A percentile compares a stretch with the other conserved stretches of the same genome.
These are phyloP conservation scores for Didymella pomorum DNA, from an alignment of 2,329 filamentous ascomycete species.

Conservation along the genomic window DNA sequence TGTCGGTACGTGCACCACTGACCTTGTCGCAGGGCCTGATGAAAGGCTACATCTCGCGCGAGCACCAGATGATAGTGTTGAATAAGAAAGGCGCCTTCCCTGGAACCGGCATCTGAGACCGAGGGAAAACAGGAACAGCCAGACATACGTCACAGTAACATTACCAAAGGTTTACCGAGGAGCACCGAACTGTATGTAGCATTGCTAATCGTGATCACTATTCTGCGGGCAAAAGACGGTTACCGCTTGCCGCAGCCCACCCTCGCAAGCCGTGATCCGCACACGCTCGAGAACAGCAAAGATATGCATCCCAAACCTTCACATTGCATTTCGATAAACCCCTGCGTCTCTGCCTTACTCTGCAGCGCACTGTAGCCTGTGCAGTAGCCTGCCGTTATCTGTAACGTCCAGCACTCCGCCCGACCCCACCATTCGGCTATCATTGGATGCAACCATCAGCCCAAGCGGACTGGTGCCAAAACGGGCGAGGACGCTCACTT, in stretches of 20 bases:
- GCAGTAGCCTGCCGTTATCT: conserved; percentile 11
- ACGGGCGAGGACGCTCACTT: conserved; percentile 2
- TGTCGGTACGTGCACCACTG: conserved; percentile 18
- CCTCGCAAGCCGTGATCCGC: neutral
- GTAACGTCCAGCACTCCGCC: conserved; percentile 5
- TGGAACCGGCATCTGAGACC: conserved; percentile 72
- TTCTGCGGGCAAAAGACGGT: neutral
- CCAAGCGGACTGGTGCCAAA: neutral
- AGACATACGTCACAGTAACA: conserved; percentile 1
- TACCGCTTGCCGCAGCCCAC: neutral
- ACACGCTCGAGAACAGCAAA: conserved; percentile 2
- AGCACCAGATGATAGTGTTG: conserved; percentile 87
- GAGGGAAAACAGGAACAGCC: neutral
- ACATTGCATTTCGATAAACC: conserved; percentile 16
- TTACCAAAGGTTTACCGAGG: neutral
- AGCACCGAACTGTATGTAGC: neutral
- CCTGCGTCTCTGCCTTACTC: conserved; percentile 16
- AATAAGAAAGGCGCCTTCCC: conserved; percentile 95
- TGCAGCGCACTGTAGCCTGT: conserved; percentile 2
- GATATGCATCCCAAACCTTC: conserved; percentile 10
- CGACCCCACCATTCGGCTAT: neutral
- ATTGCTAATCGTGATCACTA: neutral
- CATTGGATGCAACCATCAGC: neutral
- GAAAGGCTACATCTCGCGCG: conserved; percentile 97
- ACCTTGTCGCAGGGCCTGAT: conserved; percentile 74